Base-by-base conservation (phyloP, 2,329 filamentous ascomycete species). In the Scleromitrula shiraiana region DNA sequence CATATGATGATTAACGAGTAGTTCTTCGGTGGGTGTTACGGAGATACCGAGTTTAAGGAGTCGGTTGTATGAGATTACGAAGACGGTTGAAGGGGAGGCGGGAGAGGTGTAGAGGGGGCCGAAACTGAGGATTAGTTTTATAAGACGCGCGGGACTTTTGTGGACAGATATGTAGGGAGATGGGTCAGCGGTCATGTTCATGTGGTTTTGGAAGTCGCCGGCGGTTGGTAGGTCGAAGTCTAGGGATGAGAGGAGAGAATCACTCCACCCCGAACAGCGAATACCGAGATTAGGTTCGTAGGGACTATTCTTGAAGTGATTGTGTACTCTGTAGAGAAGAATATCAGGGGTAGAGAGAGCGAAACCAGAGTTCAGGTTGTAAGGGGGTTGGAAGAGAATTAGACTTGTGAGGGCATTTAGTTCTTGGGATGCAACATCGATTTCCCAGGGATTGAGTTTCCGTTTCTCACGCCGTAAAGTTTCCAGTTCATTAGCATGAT, bases 151-250 rank as follows among this genome's bases (percentile, higher is more conserved):
- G 9, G 33, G 1, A 2, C 27, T 33, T 2, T 19, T 44, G 7
- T n/a, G 14, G 2, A 36, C 30, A 1, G 41, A 44, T 2, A 44
- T 44, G 8, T 44, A 36, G 10, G 41, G 41, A 7, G 27, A 33
- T 2, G 41, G 22, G 5, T 14, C 6, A 2, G 2, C 0, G 9
- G 7, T 19, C 6, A 0, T 1, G 7, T 42, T 24, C 9, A 29
- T 35, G n/a, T 44, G 41, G 3, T 4, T 1, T 9, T 27, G 30
- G 15, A 44, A 44, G 9, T 29, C n/a, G n/a, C 3, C 2, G 10
- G 14, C 1, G n/a, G 4, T 20, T 7, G 14, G 14, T 12, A 10
- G 9, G 12, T 23, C 2, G 1, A 12, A 7, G 7, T 30, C 15
- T n/a, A 23, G 8, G 23, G 14, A 22, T 1, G 14, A 9, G n/a